Base-by-base conservation (phyloP, 129 eudicot species). In the Ambrosia artemisiifolia region DNA sequence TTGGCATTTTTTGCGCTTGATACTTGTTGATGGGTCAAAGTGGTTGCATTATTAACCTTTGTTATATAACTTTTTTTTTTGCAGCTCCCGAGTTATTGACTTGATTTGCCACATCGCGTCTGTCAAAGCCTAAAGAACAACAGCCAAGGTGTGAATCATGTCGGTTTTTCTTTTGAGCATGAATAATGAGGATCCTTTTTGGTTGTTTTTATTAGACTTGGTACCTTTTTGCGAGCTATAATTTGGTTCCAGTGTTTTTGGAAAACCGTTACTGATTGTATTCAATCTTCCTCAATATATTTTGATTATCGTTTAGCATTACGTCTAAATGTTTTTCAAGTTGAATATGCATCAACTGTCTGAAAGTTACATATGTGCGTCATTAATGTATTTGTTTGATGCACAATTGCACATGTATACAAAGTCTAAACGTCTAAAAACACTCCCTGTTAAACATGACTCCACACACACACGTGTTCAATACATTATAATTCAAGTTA, bases 51-150 rank as follows among this genome's bases (percentile, higher is more conserved):
- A 24, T 43, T 57, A 54, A 40, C 36, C 17, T 5, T 13, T 42
- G 10, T 46, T 30, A 38, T 13, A 4, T 57, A 3, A 24, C 2
- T 48, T 17, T 55, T 30, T 36, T 46, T 16, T 72, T 83, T 87
- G 65, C 88, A 91, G 97, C 77, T 72, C 92, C 2, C 86, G 97
- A 19, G 97, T 91, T 77, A 54, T 91, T 28, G 96, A 91, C 81
- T 79, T 91, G 88, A 86, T 91, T 34, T 59, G 67, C 66, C 96
- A 91, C 83, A 91, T 91, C 86, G 93, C 92, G 32, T 83, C 91
- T 2, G 89, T 79, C 16, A 47, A 80, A 38, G 85, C 84, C 12
- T 82, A 67, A 75, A 62, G 13, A 3, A 24, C 36, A 33, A 32
- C 51, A 46, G 42, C 62, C 60, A 34, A 43, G 64, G 64, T 46